phyloP scores from a whole-genome alignment of 2,329 filamentous ascomycete genomes.

The Macroventuria anomochaeta region DNA sequence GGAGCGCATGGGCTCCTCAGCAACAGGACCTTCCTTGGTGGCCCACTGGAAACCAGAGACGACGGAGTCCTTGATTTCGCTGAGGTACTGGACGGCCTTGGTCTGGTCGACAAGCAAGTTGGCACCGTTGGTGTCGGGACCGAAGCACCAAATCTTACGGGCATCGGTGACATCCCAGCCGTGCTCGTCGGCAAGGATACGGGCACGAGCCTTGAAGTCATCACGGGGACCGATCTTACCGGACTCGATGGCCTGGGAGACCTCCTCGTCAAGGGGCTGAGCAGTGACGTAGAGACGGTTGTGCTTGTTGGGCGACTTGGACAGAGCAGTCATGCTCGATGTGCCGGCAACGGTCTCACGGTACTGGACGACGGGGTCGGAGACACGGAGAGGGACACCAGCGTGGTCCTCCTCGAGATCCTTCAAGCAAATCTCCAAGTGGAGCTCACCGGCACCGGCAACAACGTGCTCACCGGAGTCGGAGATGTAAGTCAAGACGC shows the following conservation, averaged over 20 bases:
- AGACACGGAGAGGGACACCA: conserved; percentile 95
- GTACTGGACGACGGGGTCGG: conserved; percentile 97
- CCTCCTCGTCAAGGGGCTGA: conserved; percentile 88
- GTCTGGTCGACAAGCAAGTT: conserved; percentile 99
- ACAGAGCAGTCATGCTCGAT: conserved; percentile 95
- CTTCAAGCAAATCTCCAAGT: conserved; percentile 99
- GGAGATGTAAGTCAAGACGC: conserved; percentile 87
- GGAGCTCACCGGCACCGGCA: conserved; percentile 98
- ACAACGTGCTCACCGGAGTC: conserved; percentile 98
- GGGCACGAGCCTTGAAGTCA: conserved; percentile 98
- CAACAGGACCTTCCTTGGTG: conserved; percentile 93
- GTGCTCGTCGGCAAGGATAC: conserved; percentile 93
- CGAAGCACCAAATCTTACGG: conserved; percentile 99
- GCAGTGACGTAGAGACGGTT: conserved; percentile 99
- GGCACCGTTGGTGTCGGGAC: conserved; percentile 95
- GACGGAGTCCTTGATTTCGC: conserved; percentile 99
- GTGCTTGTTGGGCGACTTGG: conserved; percentile 99
- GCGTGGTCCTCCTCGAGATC: conserved; percentile 99
- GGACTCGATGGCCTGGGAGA: conserved; percentile 84
- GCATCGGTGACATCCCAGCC: conserved; percentile 99
- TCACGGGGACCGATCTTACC: conserved; percentile 95
- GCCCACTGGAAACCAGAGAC: conserved; percentile 99
- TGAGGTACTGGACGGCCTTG: conserved; percentile 99
- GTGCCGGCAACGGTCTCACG: conserved; percentile 88
- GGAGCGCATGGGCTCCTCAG: conserved; percentile 97